Base-by-base conservation (phyloP, 2,329 filamentous ascomycete species). In the Sporothrix brunneoviolacea region DNA sequence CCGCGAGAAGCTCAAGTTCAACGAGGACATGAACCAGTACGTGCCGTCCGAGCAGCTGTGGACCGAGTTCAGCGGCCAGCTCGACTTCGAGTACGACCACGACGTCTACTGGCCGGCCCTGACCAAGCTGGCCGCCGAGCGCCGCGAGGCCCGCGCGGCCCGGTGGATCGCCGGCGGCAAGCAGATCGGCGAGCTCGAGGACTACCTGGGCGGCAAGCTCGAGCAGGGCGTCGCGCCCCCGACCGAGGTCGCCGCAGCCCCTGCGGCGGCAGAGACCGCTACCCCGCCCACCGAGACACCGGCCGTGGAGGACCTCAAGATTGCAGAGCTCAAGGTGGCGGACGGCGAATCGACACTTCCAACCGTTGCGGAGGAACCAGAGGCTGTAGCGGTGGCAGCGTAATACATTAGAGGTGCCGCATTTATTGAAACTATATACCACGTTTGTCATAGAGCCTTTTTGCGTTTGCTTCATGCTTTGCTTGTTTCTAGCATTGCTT, bases 1-100 rank as follows among this genome's bases (percentile, higher is more conserved):
- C 9, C 83, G 87, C 52, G 83, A 93, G 63, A 98, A 98, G 75
- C 83, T 98, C 72, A 94, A 93, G 72, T 96, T 95, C 77, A 96
- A 97, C 73, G 90, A 95, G 67, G 86, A 94, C 64, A 83, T 95
- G 73, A 77, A 77, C 59, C 74, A 86, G 58, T 89, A 90, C 65
- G 85, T 98, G 18, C 90, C 90, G 5, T 69, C 82, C 8, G 76
- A 84, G 61, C 91, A 97, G 65, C 79, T 98, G 48, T 86, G 89
- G 83, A 84, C 82, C 60, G 76, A 83, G 51, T 83, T 86, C 61
- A 75, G 73, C 59, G 91, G 93, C 52, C 79, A 88, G 44, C 79
- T 95, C 55, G 79, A 91, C 53, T 97, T 98, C 64, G 84, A 89
- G 61, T 98, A 98, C 66, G 87, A 95, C 62, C 93, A 98, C 69